A percentile compares a stretch with the other conserved stretches of the same genome.
Evolutionary conservation across 768 basidiomycete genomes (phyloP).

Genomic region (Lactifluus subvellereus): DNA sequence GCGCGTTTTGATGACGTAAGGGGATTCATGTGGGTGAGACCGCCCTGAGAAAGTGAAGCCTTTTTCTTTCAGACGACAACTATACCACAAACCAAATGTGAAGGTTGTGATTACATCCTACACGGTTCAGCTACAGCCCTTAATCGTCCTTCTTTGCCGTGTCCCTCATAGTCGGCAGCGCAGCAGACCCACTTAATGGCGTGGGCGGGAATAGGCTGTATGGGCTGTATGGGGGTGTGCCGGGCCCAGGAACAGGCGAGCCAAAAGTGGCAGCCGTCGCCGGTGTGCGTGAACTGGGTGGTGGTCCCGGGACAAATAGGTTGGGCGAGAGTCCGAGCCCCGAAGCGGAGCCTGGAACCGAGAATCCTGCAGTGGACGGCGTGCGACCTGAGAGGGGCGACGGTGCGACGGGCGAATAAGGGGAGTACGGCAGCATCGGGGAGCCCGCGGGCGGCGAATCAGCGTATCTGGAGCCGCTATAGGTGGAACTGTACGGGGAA

Average conservation of each 20-base stretch:
- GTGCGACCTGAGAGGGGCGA: slow-evolving; percentile 9
- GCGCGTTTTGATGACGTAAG: not conserved
- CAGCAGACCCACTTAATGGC: slow-evolving; percentile 23
- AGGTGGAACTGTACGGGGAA: slow-evolving; percentile 31
- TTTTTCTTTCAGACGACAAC: not conserved
- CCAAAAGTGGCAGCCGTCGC: slow-evolving; percentile 29
- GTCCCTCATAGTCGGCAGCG: slow-evolving; percentile 1
- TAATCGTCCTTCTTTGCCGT: slow-evolving; percentile 7
- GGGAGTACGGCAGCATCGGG: slow-evolving; percentile 31
- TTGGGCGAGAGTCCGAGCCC: slow-evolving; percentile 18
- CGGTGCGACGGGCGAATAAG: slow-evolving; percentile 26
- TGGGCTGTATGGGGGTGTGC: slow-evolving; percentile 26
- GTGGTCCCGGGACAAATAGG: not conserved
- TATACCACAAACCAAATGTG: not conserved
- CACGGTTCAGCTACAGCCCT: not conserved
- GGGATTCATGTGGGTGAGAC: not conserved
- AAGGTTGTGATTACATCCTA: not conserved
- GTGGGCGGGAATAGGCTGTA: slow-evolving; percentile 35
- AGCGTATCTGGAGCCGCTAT: slow-evolving; percentile 28
- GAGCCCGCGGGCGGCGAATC: slow-evolving; percentile 32
- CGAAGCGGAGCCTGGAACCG: slow-evolving; percentile 3
- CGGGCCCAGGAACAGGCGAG: slow-evolving; percentile 22
- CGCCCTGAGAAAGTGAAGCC: not conserved
- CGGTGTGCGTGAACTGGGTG: slow-evolving; percentile 19
- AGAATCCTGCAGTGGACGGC: slow-evolving; percentile 5